Base-by-base conservation (phyloP, 257 asterid species). In the Apocynum venetum region DNA sequence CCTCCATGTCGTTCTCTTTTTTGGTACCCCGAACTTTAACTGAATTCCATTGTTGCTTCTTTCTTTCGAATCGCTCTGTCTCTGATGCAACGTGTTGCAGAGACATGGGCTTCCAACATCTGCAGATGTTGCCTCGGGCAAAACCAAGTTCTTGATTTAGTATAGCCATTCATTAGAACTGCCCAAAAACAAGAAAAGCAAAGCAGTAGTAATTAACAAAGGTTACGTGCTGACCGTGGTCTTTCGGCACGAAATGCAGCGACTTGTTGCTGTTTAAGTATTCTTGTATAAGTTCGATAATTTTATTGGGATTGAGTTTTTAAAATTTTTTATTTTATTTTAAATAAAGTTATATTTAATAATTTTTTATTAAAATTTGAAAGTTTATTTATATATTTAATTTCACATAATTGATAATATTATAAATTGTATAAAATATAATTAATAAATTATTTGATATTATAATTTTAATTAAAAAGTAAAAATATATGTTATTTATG, bases 121-220 rank as follows among this genome's bases (percentile, higher is more conserved):
- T 20, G 17, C 31, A 72, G 48, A 60, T n/a, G 25, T 43, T 53
- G 79, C 43, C 36, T 76, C 63, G 36, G 79, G 52, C 55, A 3
- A 20, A 83, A 66, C 61, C 15, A n/a, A n/a, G 46, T 68, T 44
- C n/a, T 79, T 69, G 89, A 63, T 40, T 85, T 40, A 86, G 80
- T 64, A 80, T 52, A 31, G 56, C 69, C 84, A 77, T 83, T 53
- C 19, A 19, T 11, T 40, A 66, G 47, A 66, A 19, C 15, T 2
- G 52, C 6, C 35, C 3, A 6, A 65, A 63, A 63, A 1, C 0
- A 61, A 59, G 8, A 17, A 19, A 56, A 0, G 8, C 12, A 12
- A 8, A 8, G 66, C 40, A 60, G 25, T 10, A n/a, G 1, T 12
- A 13, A 3, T 4, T 15, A 4, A 7, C 53, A 49, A 49, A 43